Evolutionary conservation across 331 rosid species (phyloP).

Genomic region (Pyrus hybrid): DNA sequence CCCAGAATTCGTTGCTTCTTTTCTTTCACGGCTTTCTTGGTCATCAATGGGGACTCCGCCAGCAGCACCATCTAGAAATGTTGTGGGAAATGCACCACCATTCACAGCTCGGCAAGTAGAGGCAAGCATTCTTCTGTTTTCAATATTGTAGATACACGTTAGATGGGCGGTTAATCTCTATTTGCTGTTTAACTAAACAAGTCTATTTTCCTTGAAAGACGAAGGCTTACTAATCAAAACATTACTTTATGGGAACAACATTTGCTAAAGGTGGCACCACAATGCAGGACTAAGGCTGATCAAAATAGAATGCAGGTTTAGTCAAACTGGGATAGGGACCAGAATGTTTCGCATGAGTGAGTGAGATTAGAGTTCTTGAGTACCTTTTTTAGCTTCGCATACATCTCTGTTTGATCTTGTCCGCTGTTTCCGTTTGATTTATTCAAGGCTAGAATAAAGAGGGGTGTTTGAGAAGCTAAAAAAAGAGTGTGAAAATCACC

Average conservation of each 20-base stretch:
- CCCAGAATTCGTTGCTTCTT: constrained; percentile 61
- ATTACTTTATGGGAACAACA: neutral
- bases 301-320: neutral
- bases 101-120: constrained; percentile 59
- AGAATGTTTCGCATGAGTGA: neutral
- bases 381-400: too few relatives aligned
- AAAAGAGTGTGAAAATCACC: neutral
- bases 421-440: too few relatives aligned
- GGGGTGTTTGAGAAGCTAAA: too few relatives aligned
- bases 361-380: neutral
- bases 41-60: constrained; percentile 62
- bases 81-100: constrained; percentile 45
- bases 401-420: too few relatives aligned
- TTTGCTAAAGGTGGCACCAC: neutral
- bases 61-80: constrained; percentile 52
- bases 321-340: neutral
- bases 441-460: too few relatives aligned
- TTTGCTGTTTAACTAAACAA: too few relatives aligned
- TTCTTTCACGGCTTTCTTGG: constrained; percentile 63
- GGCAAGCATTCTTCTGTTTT: constrained; percentile 41
- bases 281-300: neutral
- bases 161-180: neutral
- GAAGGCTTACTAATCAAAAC: neutral
- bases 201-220: neutral
- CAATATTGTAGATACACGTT: neutral